These are phyloP conservation scores for Pyronema domesticum DNA, from an alignment of 495 filamentous ascomycete genomes.

Conservation along the genomic window DNA sequence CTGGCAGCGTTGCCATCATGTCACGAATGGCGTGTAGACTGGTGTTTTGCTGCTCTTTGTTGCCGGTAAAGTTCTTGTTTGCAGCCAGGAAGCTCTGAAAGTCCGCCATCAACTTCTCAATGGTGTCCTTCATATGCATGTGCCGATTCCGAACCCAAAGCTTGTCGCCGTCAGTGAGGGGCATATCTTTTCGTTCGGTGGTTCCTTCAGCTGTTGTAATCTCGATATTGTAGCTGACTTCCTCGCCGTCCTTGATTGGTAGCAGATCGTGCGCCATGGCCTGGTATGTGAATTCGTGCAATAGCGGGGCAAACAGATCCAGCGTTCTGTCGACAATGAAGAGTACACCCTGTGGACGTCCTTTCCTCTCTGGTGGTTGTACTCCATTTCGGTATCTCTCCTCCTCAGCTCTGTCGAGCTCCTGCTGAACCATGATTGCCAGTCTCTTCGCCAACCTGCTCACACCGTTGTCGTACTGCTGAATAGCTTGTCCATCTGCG, in stretches of 20 bases:
- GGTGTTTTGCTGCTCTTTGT: conserved; percentile 35
- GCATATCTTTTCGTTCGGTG: conserved; percentile 74
- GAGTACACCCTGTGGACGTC: conserved; percentile 64
- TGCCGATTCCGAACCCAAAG: conserved; percentile 91
- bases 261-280: conserved; percentile 92
- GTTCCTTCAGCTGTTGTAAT: conserved; percentile 54
- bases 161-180: conserved; percentile 71
- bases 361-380: conserved; percentile 57
- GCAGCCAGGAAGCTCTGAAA: conserved; percentile 79
- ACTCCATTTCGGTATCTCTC: conserved; percentile 40
- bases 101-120: conserved; percentile 79
- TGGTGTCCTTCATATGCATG: conserved; percentile 93
- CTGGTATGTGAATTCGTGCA: conserved; percentile 97
- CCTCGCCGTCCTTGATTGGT: conserved; percentile 70
- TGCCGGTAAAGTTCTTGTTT: conserved; percentile 52
- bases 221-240: conserved; percentile 46
- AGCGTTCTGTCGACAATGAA: conserved; percentile 81
- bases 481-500: conserved; percentile 51
- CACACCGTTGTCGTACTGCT: conserved; percentile 70
- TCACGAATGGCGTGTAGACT: conserved; percentile 86
- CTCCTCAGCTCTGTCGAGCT: conserved; percentile 70
- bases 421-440: conserved; percentile 79
- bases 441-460: conserved; percentile 52
- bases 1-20: conserved; percentile 85
- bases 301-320: conserved; percentile 67